Evolutionary conservation across 2,329 filamentous ascomycete genomes (phyloP).

Genomic region (Rutstroemia sp.): DNA sequence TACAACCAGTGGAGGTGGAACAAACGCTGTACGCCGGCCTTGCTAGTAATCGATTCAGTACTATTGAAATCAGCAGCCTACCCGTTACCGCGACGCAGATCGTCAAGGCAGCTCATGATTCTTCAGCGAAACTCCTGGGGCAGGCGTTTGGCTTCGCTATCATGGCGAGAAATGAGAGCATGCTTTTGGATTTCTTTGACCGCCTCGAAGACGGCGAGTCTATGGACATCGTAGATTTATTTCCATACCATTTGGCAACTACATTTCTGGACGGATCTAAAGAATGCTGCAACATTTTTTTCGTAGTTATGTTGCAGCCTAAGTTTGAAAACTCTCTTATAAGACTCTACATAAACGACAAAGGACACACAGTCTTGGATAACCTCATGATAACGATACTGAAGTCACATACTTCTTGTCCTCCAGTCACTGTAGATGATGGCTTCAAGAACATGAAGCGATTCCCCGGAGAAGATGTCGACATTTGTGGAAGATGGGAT

Average conservation of each 20-base stretch:
- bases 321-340: background rate
- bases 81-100: background rate
- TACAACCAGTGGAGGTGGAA: background rate
- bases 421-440: background rate
- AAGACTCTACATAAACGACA: background rate
- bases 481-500: background rate
- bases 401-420: background rate
- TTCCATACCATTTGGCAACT: background rate
- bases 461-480: background rate
- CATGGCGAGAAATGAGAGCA: background rate
- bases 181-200: rapidly evolving
- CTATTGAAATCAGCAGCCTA: background rate
- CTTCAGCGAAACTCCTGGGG: no score
- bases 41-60: background rate
- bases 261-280: background rate
- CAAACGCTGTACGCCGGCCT: background rate
- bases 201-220: background rate
- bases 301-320: background rate
- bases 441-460: background rate
- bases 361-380: background rate
- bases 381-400: background rate
- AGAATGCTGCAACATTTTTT: background rate
- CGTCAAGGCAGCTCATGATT: background rate
- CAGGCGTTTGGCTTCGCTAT: no score
- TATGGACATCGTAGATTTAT: background rate